Base-by-base conservation (phyloP, 2,329 filamentous ascomycete genomes). In the Stemphylium lycopersici region DNA sequence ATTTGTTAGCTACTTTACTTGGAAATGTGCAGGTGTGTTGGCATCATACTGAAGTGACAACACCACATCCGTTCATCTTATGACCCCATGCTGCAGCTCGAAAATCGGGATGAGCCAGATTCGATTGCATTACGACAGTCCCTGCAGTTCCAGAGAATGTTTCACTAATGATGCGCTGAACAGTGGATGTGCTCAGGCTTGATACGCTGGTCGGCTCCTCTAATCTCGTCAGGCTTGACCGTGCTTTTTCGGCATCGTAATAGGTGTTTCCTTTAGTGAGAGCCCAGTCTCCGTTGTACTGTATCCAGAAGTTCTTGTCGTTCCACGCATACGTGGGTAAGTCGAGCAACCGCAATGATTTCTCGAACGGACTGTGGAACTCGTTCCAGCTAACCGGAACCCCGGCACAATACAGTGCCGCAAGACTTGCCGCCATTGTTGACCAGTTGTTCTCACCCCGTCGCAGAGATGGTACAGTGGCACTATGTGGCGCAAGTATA, bases 361-460 rank as follows among this genome's bases (percentile, higher is more conserved):
- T 55, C 51, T 80, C 74, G 58, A 83, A 85, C 24, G 80, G 77
- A 3, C 78, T 72, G 65, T 87, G 82, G 62, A 83, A 87, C 67
- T 87, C 86, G 41, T 81, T 79, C 85, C 86, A 90, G 61, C 84
- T 76, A 24, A 90, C 72, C 4, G 79, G 73, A 2, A 86, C 62
- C 0, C 86, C 87, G 1, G 75, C 77, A 1, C 31, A 29, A 16
- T 45, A 32, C 7, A 45, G 6, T n/a, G 31, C 31, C 36, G 31
- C 42, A 15, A 29, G 13, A 8, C 42, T 45, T 20, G 34, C 31
- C 2, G 42, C 31, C 7, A 45, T 45, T 1, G 42, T 45, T n/a
- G 31, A 36, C 42, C 42, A 45, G 42, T 45, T 45, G 32, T 45
- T 45, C 13, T 45, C 42, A 12, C 42, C 42, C 34, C 42, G 42